Percentiles rank a stretch among this genome's conserved stretches.
phyloP scores from a whole-genome alignment of 2,329 filamentous ascomycete genomes.

The Fusarium dimerum region DNA sequence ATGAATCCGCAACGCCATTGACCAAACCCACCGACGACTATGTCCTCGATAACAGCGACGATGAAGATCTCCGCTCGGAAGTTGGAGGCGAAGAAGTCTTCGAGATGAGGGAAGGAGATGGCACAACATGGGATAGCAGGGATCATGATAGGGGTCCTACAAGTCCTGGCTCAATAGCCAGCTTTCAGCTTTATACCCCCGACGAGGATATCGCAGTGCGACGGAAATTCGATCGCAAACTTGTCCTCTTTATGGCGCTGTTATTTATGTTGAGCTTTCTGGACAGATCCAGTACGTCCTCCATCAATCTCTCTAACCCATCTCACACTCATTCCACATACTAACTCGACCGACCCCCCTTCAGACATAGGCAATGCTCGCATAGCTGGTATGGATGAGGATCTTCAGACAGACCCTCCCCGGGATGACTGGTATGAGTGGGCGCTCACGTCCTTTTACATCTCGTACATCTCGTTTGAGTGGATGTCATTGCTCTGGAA shows the following conservation, averaged over 20 bases:
- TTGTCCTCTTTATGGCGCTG: conserved; percentile 79
- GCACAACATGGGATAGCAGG: neutral
- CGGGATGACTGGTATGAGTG: conserved; percentile 57
- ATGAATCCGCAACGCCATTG: conserved; percentile 35
- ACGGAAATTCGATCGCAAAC: conserved; percentile 71
- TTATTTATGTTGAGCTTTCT: conserved; percentile 85
- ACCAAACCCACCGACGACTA: conserved; percentile 42
- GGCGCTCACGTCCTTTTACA: conserved; percentile 62
- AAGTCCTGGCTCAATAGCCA: conserved; percentile 36
- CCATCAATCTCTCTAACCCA: neutral
- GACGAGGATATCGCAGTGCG: conserved; percentile 75
- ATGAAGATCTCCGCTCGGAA: conserved; percentile 36
- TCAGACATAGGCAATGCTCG: conserved; percentile 64
- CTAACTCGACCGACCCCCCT: conserved; percentile 1
- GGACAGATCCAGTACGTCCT: conserved; percentile 75
- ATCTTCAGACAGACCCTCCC: conserved; percentile 54
- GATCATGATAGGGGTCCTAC: conserved; percentile 11
- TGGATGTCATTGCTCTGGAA: conserved; percentile 67
- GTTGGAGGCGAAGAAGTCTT: conserved; percentile 35
- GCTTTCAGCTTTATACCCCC: conserved; percentile 48
- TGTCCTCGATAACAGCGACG: conserved; percentile 38
- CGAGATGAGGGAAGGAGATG: conserved; percentile 31
- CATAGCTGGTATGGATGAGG: conserved; percentile 64
- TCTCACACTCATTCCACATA: neutral
- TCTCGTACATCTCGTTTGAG: conserved; percentile 64